Conservation (phyloP, 495 filamentous ascomycete genomes). For the Acidiella bohemica region DNA sequence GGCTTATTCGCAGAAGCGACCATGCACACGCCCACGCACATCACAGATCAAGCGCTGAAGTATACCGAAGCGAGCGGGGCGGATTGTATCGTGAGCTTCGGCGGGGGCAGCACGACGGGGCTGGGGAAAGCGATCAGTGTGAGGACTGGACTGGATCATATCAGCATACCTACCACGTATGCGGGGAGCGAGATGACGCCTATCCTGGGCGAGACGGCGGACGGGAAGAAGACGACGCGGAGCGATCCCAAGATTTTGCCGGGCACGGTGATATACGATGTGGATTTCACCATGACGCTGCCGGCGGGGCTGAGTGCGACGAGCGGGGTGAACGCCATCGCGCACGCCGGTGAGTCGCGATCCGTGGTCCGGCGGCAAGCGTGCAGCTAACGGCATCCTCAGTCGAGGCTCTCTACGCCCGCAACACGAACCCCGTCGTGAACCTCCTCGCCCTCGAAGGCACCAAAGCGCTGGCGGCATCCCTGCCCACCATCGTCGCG, state of each 20-base stretch:
- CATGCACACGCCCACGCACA: conserved; percentile 53
- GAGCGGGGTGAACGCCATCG: conserved; percentile 58
- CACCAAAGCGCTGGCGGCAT: conserved; percentile 20
- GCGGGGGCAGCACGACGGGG: conserved; percentile 49
- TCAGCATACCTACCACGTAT: conserved; percentile 58
- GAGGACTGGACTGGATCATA: conserved; percentile 48
- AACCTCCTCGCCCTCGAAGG: conserved; percentile 23
- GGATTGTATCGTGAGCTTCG: conserved; percentile 34
- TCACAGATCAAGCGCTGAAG: conserved; percentile 47
- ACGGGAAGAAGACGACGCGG: conserved; percentile 51
- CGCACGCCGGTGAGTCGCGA: conserved; percentile 40
- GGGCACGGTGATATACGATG: conserved; percentile 55
- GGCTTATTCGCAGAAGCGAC: conserved; percentile 50
- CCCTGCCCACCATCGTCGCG: conserved; percentile 44
- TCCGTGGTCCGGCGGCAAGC: background rate
- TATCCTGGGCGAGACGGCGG: conserved; percentile 51
- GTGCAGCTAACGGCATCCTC: background rate
- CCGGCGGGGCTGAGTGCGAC: conserved; percentile 45
- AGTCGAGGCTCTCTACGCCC: conserved; percentile 55
- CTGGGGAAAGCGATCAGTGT: conserved; percentile 55
- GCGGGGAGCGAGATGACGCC: conserved; percentile 59
- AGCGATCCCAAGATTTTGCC: conserved; percentile 52
- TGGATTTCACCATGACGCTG: conserved; percentile 53
- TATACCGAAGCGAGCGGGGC: conserved; percentile 37
- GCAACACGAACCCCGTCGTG: conserved; percentile 32